Evolutionary conservation across 768 basidiomycete species (phyloP), one percentile per base, ranked within the genome.

Genomic region (Kwoniella sp.): DNA sequence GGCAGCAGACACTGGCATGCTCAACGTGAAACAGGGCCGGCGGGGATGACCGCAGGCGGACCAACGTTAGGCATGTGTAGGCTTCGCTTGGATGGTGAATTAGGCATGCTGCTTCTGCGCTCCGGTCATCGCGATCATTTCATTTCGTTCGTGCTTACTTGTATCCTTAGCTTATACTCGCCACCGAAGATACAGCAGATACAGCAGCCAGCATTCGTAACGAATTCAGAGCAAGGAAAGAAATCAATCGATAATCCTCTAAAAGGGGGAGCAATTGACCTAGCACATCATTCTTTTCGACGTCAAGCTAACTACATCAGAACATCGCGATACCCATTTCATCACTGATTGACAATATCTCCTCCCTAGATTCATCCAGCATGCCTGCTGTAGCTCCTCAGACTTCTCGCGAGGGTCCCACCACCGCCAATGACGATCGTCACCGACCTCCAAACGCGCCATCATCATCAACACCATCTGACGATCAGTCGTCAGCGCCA

Each of bases 271-370:
- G n/a, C n/a, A n/a, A n/a, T n/a, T n/a, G n/a, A n/a, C n/a, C n/a
- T 44, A 10, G 7, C 40, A 33, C 50, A 29, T 53, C 59, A 52
- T 25, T 48, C 7, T 48, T 55, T 27, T 60, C 51, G n/a, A 55
- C 62, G 6, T n/a, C 33, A 33, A 33, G 5, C n/a, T n/a, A n/a
- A n/a, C n/a, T n/a, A n/a, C n/a, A n/a, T n/a, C n/a, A n/a, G n/a
- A n/a, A n/a, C n/a, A n/a, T n/a, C n/a, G n/a, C n/a, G n/a, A n/a
- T n/a, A n/a, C n/a, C n/a, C 33, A 13, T 13, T 13, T 33, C 33
- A 33, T 33, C 33, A 33, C n/a, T 33, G 7, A 33, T 33, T 13
- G 33, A 6, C 33, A 33, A 33, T 33, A 33, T 33, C n/a, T n/a
- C n/a, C 33, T 33, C 33, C 13, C 13, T 33, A 33, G 33, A 6